Percentiles rank a stretch among this genome's conserved stretches.
phyloP scores from a whole-genome alignment of 208 protist species.

The Leishmania braziliensis region DNA sequence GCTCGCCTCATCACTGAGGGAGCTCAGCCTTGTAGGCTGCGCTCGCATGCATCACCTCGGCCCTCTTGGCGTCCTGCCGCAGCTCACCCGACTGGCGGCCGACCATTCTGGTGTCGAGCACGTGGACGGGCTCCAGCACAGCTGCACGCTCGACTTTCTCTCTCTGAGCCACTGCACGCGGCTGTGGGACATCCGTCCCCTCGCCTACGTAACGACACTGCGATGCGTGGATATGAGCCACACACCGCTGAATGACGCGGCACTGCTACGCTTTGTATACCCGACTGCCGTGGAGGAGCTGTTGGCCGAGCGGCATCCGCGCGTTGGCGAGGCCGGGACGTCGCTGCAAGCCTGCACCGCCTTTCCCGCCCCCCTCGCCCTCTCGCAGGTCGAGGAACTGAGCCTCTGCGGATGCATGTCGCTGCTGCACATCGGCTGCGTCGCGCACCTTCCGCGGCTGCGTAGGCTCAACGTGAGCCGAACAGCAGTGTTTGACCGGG shows the following conservation, averaged over 20 bases:
- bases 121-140: constrained; percentile 29
- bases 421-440: constrained; percentile 28
- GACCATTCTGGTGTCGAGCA: constrained; percentile 15
- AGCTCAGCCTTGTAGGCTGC: constrained; percentile 30
- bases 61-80: constrained; percentile 25
- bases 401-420: constrained; percentile 20
- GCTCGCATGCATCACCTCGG: constrained; percentile 24
- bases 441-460: constrained; percentile 31
- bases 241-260: constrained; percentile 23
- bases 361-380: not conserved
- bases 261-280: constrained; percentile 32
- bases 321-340: not conserved
- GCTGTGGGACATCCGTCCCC: constrained; percentile 20
- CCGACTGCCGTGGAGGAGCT: constrained; percentile 4
- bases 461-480: constrained; percentile 10
- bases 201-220: constrained; percentile 17
- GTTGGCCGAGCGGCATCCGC: not conserved
- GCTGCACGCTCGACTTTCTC: constrained; percentile 8
- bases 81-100: constrained; percentile 17
- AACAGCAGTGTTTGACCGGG: constrained; percentile 26
- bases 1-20: constrained; percentile 7
- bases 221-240: constrained; percentile 17
- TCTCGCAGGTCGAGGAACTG: constrained; percentile 25
- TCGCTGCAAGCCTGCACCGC: not conserved
- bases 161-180: constrained; percentile 23